phyloP scores from a whole-genome alignment of 1,139 yeast genomes.

The Debaryomycetaceae sp. region DNA sequence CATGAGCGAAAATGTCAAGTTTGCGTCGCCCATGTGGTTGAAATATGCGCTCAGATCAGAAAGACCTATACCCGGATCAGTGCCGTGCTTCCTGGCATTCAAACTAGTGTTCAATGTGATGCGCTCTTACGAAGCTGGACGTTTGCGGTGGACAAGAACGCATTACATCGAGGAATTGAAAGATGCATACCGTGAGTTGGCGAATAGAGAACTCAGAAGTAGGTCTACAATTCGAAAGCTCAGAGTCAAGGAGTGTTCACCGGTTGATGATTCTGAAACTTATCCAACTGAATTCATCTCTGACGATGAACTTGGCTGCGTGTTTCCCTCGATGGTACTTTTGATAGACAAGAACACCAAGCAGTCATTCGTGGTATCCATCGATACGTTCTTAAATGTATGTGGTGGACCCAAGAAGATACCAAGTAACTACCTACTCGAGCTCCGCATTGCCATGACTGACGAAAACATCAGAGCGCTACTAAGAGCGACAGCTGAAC shows the following conservation, averaged over 20 bases:
- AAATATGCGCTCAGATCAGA: slow-evolving; percentile 36
- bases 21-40: slow-evolving; percentile 55
- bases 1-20: slow-evolving; percentile 43
- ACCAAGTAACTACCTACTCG: slow-evolving; percentile 13
- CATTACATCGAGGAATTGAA: slow-evolving; percentile 10
- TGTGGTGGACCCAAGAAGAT: slow-evolving; percentile 10
- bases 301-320: slow-evolving; percentile 38
- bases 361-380: slow-evolving; percentile 29
- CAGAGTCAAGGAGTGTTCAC: slow-evolving; percentile 20
- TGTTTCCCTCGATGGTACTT: slow-evolving; percentile 44
- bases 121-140: slow-evolving; percentile 25
- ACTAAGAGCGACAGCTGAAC: no score
- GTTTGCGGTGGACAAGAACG: not conserved
- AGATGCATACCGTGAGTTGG: slow-evolving; percentile 18
- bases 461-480: slow-evolving; percentile 42
- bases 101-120: slow-evolving; percentile 38
- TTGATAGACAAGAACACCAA: slow-evolving; percentile 18
- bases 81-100: slow-evolving; percentile 42
- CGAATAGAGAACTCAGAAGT: slow-evolving; percentile 28
- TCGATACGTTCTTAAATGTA: slow-evolving; percentile 36
- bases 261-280: no score
- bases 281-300: slow-evolving; percentile 35
- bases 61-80: slow-evolving; percentile 28
- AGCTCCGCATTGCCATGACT: slow-evolving; percentile 35
- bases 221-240: slow-evolving; percentile 26